Evolutionary conservation across 371 early-diverging fungal genomes (phyloP).

Genomic region (Mucor ambiguus): DNA sequence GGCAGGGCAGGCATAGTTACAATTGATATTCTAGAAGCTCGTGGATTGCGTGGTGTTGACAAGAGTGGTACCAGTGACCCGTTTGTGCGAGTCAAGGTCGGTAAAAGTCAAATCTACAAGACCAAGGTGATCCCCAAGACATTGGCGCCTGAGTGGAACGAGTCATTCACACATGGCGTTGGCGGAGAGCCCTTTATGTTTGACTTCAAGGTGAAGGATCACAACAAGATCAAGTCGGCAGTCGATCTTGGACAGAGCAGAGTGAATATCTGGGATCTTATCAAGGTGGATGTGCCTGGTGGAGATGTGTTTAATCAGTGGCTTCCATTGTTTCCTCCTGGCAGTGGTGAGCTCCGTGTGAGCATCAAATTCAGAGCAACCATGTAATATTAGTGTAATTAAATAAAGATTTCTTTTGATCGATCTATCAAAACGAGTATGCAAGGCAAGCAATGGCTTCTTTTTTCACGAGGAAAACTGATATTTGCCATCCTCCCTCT

Average conservation of each 20-base stretch:
- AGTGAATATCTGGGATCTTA: constrained; percentile 60
- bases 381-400: constrained; percentile 12
- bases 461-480: too few relatives aligned
- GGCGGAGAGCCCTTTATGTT: constrained; percentile 51
- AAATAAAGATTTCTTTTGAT: background rate
- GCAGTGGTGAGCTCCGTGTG: constrained; percentile 48
- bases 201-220: constrained; percentile 66
- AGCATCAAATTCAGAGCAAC: constrained; percentile 13
- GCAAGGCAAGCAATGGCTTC: too few relatives aligned
- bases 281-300: constrained; percentile 36
- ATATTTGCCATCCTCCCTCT: too few relatives aligned
- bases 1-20: constrained; percentile 47
- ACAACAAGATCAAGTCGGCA: constrained; percentile 66
- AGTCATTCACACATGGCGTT: constrained; percentile 31
- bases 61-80: constrained; percentile 66
- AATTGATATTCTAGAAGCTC: constrained; percentile 58
- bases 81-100: constrained; percentile 56
- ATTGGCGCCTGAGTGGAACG: constrained; percentile 71
- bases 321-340: constrained; percentile 43
- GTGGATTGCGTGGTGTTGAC: constrained; percentile 66
- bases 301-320: constrained; percentile 31
- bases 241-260: constrained; percentile 65
- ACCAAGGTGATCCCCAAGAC: constrained; percentile 81
- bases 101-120: constrained; percentile 65
- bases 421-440: background rate